Evolutionary conservation across 305 asterid species (phyloP), one percentile per base, ranked within the genome.

Genomic region (Salvia sclarea): DNA sequence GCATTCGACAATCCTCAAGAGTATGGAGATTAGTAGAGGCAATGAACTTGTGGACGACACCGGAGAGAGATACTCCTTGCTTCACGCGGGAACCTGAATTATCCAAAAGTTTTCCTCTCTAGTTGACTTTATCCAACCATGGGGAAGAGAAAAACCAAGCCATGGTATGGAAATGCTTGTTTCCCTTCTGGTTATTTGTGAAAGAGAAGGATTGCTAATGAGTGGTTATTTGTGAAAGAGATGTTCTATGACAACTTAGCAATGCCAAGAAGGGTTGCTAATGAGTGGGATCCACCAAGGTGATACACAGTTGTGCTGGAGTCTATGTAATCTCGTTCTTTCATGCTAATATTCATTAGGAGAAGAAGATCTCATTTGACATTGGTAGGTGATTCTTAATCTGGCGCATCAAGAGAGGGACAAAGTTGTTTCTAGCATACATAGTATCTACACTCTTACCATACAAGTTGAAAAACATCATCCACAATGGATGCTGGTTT

Each of bases 381-480:
- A 44, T 11, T 44, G 11, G 59, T 10, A 5, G 45, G 72, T 30
- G 31, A 25, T 16, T 8, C 5, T 24, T 16, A 28, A 25, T 67
- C 17, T 28, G 33, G 33, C 5, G 33, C 20, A n/a, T 40, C 5
- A 16, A 37, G 13, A 8, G 41, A 37, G 64, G 3, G 66, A 43
- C 49, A 31, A 69, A 58, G 70, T 53, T 25, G 38, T 52, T 63
- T 62, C 49, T 25, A 59, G 38, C 20, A 50, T 4, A 48, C 17
- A 20, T 28, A 47, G 54, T 45, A 20, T n/a, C 66, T 18, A 55
- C 28, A 31, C 28, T 25, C 16, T 25, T 25, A 13, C 12, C 21
- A 13, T 11, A 17, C 11, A 43, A 30, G 33, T 24, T 55, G n/a
- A 41, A 40, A 12, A 44, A 28, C 20, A 28, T 2, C 65, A 43